A percentile compares a stretch with the other conserved stretches of the same genome.
These are phyloP conservation scores for Dactylonectria estremocensis DNA, from an alignment of 2,329 filamentous ascomycete species.

Conservation along the genomic window DNA sequence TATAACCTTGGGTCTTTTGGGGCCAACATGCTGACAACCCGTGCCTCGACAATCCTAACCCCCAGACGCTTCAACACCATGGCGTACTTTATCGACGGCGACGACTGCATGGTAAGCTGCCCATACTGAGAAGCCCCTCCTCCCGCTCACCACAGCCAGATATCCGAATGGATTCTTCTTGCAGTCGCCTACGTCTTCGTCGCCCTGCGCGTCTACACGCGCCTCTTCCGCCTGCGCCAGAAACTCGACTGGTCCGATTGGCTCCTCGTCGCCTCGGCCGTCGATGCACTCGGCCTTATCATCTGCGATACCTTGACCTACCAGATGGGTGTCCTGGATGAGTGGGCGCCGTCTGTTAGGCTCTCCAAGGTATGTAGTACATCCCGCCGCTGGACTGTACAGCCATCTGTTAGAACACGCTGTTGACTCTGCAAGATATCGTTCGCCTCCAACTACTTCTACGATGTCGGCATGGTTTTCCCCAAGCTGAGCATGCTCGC, in stretches of 20 bases:
- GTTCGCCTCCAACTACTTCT: constrained; percentile 56
- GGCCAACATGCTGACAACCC: background rate
- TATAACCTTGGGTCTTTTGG: constrained; percentile 1
- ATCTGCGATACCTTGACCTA: constrained; percentile 55
- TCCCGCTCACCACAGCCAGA: constrained; percentile 35
- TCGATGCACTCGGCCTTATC: constrained; percentile 52
- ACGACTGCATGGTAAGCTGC: constrained; percentile 42
- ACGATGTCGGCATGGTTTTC: constrained; percentile 55
- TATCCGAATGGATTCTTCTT: constrained; percentile 54
- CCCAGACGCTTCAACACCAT: constrained; percentile 19
- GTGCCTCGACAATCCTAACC: background rate
- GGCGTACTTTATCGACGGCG: constrained; percentile 42
- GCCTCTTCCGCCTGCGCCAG: constrained; percentile 50
- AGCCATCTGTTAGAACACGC: background rate
- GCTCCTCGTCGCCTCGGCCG: constrained; percentile 48
- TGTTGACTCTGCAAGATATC: constrained; percentile 45
- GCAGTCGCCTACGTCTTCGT: constrained; percentile 47
- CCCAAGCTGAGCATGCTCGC: constrained; percentile 56
- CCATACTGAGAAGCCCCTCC: background rate
- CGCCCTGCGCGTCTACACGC: constrained; percentile 51
- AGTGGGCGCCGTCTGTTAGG: constrained; percentile 48
- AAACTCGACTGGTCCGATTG: constrained; percentile 51
- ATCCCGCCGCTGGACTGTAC: background rate
- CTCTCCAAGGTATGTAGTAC: constrained; percentile 48
- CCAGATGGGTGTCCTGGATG: constrained; percentile 51